Conservation (phyloP, 164 flowering plant genomes). For the Stephania yunnanensis region DNA sequence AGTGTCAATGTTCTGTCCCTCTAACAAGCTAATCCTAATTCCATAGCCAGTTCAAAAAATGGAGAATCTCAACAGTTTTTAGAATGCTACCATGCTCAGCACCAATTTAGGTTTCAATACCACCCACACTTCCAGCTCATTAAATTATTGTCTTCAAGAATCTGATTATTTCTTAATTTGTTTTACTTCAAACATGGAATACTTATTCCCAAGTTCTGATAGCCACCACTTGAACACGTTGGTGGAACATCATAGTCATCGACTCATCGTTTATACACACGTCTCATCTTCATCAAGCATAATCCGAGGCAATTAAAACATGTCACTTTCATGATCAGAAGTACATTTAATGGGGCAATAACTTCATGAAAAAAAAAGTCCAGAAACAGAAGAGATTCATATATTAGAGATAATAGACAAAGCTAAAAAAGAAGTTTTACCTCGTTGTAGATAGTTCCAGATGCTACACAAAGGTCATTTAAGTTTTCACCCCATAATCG, state of each 20-base stretch:
- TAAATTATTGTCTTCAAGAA: no score
- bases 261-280: not conserved
- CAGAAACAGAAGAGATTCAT: not conserved
- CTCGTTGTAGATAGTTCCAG: conserved; percentile 97
- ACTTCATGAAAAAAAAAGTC: not conserved
- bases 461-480: conserved; percentile 60
- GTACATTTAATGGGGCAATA: not conserved
- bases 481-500: conserved; percentile 69
- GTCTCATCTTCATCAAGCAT: not conserved
- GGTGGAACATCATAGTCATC: not conserved
- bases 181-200: not conserved
- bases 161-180: no score
- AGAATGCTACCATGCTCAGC: no score
- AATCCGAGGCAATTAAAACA: not conserved
- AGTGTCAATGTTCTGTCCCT: no score
- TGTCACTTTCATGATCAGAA: not conserved
- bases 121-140: no score
- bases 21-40: no score
- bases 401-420: not conserved
- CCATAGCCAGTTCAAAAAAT: no score
- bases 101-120: no score
- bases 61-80: no score
- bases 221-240: not conserved
- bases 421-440: conserved; percentile 25
- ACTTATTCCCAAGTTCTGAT: not conserved